Conservation (phyloP, 2,329 filamentous ascomycete genomes). For the Aspergillus fumigatiaffinis region DNA sequence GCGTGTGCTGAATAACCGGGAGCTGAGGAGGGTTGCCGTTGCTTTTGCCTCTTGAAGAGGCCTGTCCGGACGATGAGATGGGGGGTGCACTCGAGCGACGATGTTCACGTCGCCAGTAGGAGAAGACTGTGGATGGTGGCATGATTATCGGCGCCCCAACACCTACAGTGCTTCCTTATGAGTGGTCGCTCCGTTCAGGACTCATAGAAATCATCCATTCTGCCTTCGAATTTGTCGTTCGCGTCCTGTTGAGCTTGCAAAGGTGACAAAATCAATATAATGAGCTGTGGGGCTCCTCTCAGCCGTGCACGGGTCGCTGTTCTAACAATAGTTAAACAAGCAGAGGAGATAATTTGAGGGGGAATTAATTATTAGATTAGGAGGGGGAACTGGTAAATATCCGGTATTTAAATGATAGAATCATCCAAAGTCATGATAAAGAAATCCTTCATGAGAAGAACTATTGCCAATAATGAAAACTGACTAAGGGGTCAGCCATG, state of each 20-base stretch:
- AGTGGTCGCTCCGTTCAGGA: conserved; percentile 13
- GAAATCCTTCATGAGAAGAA: neutral
- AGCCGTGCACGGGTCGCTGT: neutral
- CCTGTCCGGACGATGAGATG: conserved; percentile 20
- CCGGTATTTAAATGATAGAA: neutral
- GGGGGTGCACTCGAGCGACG: conserved; percentile 32
- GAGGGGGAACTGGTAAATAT: neutral
- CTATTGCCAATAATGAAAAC: neutral
- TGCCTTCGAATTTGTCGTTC: conserved; percentile 5
- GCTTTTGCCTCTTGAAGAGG: conserved; percentile 18
- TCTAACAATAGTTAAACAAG: neutral
- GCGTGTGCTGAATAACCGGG: conserved; percentile 28
- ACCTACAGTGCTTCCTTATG: conserved; percentile 13
- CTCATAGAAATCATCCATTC: conserved; percentile 11
- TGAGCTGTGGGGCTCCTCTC: conserved; percentile 10
- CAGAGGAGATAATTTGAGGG: neutral
- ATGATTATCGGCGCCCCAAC: conserved; percentile 19
- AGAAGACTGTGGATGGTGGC: conserved; percentile 37
- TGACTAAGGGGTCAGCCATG: neutral
- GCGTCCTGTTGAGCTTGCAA: neutral
- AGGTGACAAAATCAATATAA: conserved; percentile 3
- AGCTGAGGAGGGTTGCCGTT: conserved; percentile 30
- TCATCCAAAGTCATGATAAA: neutral
- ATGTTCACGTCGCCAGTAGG: conserved; percentile 39
- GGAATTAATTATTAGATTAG: neutral